Base-by-base conservation (phyloP, 1,139 yeast species). In the Taphrina confusa region DNA sequence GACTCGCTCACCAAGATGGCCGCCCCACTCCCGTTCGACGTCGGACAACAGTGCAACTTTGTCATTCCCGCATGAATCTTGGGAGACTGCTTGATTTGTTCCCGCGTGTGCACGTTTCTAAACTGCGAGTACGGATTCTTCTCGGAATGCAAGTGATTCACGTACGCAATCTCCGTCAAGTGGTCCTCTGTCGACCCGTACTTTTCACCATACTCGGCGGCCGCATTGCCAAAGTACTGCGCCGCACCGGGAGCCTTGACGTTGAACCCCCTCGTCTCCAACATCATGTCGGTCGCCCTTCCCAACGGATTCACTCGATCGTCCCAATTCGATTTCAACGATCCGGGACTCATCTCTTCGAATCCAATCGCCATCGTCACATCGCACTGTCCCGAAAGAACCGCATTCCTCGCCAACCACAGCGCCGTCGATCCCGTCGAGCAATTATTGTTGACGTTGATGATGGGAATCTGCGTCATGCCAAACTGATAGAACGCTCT, bases 1-100 rank as follows among this genome's bases (percentile, higher is more conserved):
- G 77, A 77, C 72, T 82, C 92, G 61, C 90, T 83, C 61, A 87
- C 89, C 67, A 88, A 76, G 52, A 88, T 76, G 45, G 86, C 80
- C 40, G 95, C 95, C 63, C 95, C 94, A 73, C 86, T 94, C 73
- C 96, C 96, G 71, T 88, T 95, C 69, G 71, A 68, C 4, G 72
- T 70, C 12, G 72, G 72, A 57, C 72, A 70, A 59, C 71, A 69
- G 58, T 69, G 70, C 12, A 70, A 66, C 57, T 68, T 68, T 27
- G 72, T 67, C 30, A 68, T 64, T 11, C 66, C 64, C 30, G 68
- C 67, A 57, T 68, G 69, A 23, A 69, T 66, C 39, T 40, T 40
- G 9, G 71, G 70, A 6, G 72, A 65, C 40, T 61, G 47, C 51
- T 67, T 67, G 60, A 70, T 65, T 61, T 69, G 67, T 11, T 69